Evolutionary conservation across 2,329 filamentous ascomycete genomes (phyloP), one percentile per base, ranked within the genome.

Genomic region (Ambrosiella xylebori): DNA sequence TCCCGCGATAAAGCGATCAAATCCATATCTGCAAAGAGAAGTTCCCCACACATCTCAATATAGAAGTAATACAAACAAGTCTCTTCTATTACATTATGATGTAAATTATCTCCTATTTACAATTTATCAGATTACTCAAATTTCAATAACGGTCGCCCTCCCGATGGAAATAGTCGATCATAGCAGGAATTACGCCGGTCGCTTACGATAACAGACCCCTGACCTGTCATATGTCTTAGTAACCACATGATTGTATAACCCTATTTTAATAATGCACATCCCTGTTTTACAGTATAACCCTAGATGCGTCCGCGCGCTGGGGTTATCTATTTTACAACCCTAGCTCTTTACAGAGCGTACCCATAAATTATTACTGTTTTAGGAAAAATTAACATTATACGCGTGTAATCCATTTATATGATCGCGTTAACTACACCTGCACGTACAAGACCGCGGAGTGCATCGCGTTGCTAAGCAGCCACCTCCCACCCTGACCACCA

Each of bases 111-210:
- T 47, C n/a, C 8, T 47, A 3, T 15, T 8, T 47, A 8, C 44
- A 41, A 41, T 17, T 15, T 17, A 8, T 15, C 6, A 13, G 8
- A 47, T 47, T 27, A 27, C 44, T 15, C 11, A 17, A 47, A 5
- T 7, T 41, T 47, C 44, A 37, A 55, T 36, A 38, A 53, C 27
- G 36, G 17, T 5, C 11, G 1, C 12, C 13, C 13, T 39, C 41
- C 58, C 54, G 58, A 27, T 59, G 58, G 58, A 59, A 49, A 59
- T 59, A 59, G 58, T 44, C 58, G 58, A 60, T 57, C 9, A 60
- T 60, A 60, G 58, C 36, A 60, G 58, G 58, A 60, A 36, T 54
- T 60, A 57, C n/a, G 38, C 27, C 4, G 27, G 11, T n/a, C 7
- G 9, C 15, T n/a, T 44, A 17, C 27, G 36, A 45, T 55, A 36